These are phyloP conservation scores for Hepatocystis sp. DNA, from an alignment of 169 alveolate species.

Conservation along the genomic window DNA sequence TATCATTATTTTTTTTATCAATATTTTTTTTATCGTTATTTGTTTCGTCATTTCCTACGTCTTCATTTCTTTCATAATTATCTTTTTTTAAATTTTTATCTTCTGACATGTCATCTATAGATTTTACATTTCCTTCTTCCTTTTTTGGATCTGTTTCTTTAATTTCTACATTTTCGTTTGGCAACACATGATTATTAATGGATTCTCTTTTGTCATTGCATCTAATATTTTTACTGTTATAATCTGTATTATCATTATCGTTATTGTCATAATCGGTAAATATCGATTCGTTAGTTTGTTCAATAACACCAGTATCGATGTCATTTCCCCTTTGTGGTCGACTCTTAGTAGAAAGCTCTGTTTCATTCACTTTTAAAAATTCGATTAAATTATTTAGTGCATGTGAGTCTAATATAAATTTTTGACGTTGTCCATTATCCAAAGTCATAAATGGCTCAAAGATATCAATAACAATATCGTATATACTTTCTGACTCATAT, in stretches of 20 bases:
- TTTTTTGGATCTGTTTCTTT: neutral
- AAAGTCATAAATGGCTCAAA: constrained; percentile 68
- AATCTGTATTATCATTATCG: too few relatives aligned
- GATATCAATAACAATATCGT: constrained; percentile 60
- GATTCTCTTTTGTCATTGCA: too few relatives aligned
- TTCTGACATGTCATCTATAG: neutral
- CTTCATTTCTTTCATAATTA: neutral
- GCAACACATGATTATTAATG: too few relatives aligned
- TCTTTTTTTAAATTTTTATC: constrained; percentile 5
- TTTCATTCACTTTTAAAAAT: constrained; percentile 52
- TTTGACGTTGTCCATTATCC: constrained; percentile 33
- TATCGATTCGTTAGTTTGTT: too few relatives aligned
- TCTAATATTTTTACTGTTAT: too few relatives aligned
- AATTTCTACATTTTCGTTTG: neutral
- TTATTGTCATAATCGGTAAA: too few relatives aligned
- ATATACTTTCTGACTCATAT: constrained; percentile 65
- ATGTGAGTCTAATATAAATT: constrained; percentile 62
- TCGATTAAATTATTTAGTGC: constrained; percentile 27
- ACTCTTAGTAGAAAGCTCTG: neutral
- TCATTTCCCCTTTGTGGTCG: neutral
- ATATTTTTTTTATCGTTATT: constrained; percentile 1
- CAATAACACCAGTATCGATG: neutral
- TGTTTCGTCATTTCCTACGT: neutral
- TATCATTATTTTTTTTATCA: too few relatives aligned
- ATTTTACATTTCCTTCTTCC: constrained; percentile 2